A percentile compares a stretch with the other conserved stretches of the same genome.
These are phyloP conservation scores for Picocystis salinarum DNA, from an alignment of 139 green algal species.

Conservation along the genomic window DNA sequence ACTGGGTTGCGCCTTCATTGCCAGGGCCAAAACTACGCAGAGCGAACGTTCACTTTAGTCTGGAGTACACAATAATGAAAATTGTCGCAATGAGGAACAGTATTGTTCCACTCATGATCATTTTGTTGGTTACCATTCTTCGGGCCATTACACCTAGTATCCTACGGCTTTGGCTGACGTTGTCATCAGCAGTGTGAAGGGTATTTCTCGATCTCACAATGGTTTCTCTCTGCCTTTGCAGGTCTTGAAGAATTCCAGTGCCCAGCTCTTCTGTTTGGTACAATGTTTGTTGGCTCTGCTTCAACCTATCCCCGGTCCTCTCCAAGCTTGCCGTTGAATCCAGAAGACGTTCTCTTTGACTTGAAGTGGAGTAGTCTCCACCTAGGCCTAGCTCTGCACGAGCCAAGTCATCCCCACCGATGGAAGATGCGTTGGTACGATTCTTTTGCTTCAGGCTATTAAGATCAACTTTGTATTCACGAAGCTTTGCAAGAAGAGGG, in stretches of 20 bases:
- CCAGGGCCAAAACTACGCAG: no score
- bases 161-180: slow-evolving; percentile 61
- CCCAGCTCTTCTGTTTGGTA: slow-evolving; percentile 70
- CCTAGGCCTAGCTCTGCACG: slow-evolving; percentile 56
- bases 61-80: background rate
- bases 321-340: slow-evolving; percentile 46
- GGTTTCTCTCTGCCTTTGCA: slow-evolving; percentile 79
- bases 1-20: no score
- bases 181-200: slow-evolving; percentile 71
- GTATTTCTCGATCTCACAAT: slow-evolving; percentile 66
- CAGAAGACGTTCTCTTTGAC: slow-evolving; percentile 66
- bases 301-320: slow-evolving; percentile 47
- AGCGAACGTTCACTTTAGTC: no score
- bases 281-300: slow-evolving; percentile 38
- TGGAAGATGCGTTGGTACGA: background rate
- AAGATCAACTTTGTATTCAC: slow-evolving; percentile 78
- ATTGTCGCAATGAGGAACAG: background rate
- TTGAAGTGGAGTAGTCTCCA: slow-evolving; percentile 35
- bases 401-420: slow-evolving; percentile 20
- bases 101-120: slow-evolving; percentile 2
- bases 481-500: slow-evolving; percentile 45
- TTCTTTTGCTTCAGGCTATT: slow-evolving; percentile 28
- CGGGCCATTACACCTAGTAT: slow-evolving; percentile 28
- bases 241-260: slow-evolving; percentile 68
- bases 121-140: background rate